Evolutionary conservation across 2,329 filamentous ascomycete species (phyloP).

Genomic region (Blastomyces gilchristii): DNA sequence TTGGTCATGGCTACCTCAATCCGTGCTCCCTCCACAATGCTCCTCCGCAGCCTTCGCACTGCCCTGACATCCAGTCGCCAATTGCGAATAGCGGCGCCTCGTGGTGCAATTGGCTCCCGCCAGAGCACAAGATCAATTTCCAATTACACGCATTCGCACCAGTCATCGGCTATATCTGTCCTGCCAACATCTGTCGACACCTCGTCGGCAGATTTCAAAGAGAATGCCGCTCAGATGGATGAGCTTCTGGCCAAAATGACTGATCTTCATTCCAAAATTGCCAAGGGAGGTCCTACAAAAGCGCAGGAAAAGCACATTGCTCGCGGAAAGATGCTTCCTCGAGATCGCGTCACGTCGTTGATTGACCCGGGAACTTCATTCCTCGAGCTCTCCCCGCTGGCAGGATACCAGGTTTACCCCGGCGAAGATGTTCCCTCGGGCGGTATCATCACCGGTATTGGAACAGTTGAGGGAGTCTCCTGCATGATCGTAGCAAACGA

Average conservation of each 20-base stretch:
- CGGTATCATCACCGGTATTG: constrained; percentile 86
- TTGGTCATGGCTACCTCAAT: constrained; percentile 21
- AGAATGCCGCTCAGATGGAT: constrained; percentile 70
- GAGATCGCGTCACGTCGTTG: constrained; percentile 77
- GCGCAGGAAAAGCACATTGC: constrained; percentile 78
- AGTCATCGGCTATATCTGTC: constrained; percentile 72
- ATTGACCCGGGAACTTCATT: constrained; percentile 86
- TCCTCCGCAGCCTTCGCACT: constrained; percentile 30
- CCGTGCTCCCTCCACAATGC: constrained; percentile 29
- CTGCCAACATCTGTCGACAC: constrained; percentile 68
- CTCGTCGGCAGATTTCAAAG: constrained; percentile 64
- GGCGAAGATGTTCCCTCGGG: constrained; percentile 81
- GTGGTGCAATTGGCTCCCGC: constrained; percentile 11
- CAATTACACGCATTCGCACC: constrained; percentile 68
- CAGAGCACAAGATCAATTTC: constrained; percentile 43
- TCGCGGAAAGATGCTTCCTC: constrained; percentile 85
- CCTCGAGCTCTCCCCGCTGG: constrained; percentile 84
- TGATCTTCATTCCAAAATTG: constrained; percentile 58
- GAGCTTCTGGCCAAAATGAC: constrained; percentile 60
- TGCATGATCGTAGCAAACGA: constrained; percentile 95
- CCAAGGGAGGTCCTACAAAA: constrained; percentile 68
- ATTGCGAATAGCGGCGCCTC: constrained; percentile 7
- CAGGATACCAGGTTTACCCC: constrained; percentile 74
- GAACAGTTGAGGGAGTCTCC: constrained; percentile 77
- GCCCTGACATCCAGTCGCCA: constrained; percentile 18